Percentiles rank a stretch among this genome's conserved stretches.
Evolutionary conservation across 441 rosid species (phyloP).

Genomic region (Gossypium gossypioides): DNA sequence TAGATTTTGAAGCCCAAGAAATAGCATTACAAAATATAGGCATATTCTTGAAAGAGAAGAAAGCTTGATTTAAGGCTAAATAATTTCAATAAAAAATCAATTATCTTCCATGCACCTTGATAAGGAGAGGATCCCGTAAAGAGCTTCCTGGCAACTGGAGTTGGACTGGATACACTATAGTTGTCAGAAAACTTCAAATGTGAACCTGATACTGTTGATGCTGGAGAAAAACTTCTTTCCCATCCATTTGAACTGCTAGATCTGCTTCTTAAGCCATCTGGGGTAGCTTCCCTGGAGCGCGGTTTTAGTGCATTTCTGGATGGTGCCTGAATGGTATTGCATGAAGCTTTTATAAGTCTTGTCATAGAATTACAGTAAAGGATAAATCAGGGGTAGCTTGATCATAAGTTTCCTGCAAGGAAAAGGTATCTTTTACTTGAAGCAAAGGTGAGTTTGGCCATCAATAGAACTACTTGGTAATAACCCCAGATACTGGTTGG

Average conservation of each 20-base stretch:
- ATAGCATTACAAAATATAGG: background rate
- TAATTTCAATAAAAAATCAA: background rate
- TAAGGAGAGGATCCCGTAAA: slow-evolving; percentile 36
- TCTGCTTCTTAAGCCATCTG: slow-evolving; percentile 44
- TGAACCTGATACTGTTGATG: slow-evolving; percentile 24
- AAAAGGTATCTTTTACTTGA: background rate
- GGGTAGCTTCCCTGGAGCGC: slow-evolving; percentile 36
- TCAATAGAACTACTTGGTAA: background rate
- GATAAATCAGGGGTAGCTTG: background rate
- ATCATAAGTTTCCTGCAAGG: background rate
- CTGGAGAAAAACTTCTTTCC: slow-evolving; percentile 35
- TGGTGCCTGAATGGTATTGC: slow-evolving; percentile 33
- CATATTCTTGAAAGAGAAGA: background rate
- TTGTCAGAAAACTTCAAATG: slow-evolving; percentile 29
- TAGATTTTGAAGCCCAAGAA: background rate
- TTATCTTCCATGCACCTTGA: slow-evolving; percentile 22
- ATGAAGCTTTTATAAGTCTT: slow-evolving; percentile 1
- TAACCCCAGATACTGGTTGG: background rate
- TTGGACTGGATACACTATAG: slow-evolving; percentile 26
- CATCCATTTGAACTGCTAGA: slow-evolving; percentile 49
- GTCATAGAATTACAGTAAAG: background rate
- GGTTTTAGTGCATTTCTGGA: slow-evolving; percentile 39
- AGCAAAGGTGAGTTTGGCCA: background rate
- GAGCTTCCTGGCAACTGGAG: slow-evolving; percentile 39
- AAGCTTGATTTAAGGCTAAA: background rate